Percentiles rank a stretch among this genome's conserved stretches.
Conservation (phyloP, 2,329 filamentous ascomycete genomes). For the Phialophora chinensis region DNA sequence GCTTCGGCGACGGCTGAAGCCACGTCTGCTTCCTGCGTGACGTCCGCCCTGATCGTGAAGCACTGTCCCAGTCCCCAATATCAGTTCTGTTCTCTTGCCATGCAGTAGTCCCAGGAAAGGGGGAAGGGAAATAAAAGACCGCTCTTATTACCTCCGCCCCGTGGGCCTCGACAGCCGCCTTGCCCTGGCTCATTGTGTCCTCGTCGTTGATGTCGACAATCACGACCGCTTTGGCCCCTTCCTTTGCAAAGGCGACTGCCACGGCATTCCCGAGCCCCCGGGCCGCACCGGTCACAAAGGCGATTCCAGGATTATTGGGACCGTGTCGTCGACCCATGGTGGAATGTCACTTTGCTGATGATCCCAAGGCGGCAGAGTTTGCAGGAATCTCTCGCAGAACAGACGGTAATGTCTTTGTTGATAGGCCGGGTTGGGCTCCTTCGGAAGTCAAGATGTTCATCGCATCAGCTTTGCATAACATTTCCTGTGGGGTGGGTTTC, state of each 20-base stretch:
- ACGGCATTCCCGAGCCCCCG: conserved; percentile 47
- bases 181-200: conserved; percentile 23
- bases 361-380: background rate
- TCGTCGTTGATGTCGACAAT: conserved; percentile 39
- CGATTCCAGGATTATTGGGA: conserved; percentile 32
- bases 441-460: background rate
- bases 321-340: conserved; percentile 14
- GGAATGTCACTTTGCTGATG: conserved; percentile 22
- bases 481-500: background rate
- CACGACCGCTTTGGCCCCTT: conserved; percentile 49
- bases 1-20: conserved; percentile 27
- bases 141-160: conserved; percentile 16
- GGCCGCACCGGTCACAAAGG: conserved; percentile 49
- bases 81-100: background rate
- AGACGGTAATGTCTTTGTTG: background rate
- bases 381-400: too few relatives aligned
- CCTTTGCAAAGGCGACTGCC: conserved; percentile 43
- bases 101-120: too few relatives aligned
- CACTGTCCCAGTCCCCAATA: background rate
- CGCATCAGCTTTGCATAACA: background rate
- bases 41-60: conserved; percentile 30
- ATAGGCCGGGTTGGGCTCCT: background rate
- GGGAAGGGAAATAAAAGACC: too few relatives aligned
- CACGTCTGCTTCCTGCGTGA: conserved; percentile 32
- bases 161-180: conserved; percentile 28